A percentile compares a stretch with the other conserved stretches of the same genome.
These are phyloP conservation scores for Clausena lansium DNA, from an alignment of 345 rosid genomes.

Conservation along the genomic window DNA sequence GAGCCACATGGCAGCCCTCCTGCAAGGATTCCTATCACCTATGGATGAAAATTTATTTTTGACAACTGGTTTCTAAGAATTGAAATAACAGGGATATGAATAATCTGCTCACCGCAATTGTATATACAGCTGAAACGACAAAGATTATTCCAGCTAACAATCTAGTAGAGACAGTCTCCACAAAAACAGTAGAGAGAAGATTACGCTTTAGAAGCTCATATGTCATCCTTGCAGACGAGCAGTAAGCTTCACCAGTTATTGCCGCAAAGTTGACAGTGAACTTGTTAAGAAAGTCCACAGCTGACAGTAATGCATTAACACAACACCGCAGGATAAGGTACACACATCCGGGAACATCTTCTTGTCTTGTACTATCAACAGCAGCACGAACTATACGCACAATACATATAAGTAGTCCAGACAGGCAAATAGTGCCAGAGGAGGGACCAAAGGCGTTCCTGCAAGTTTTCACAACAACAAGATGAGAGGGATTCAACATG, in stretches of 20 bases:
- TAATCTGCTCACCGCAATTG: conserved; percentile 56
- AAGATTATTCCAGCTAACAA: conserved; percentile 67
- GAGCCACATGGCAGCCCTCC: neutral
- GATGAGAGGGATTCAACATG: neutral
- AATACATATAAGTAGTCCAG: conserved; percentile 67
- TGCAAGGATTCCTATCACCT: neutral
- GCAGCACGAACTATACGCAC: conserved; percentile 81
- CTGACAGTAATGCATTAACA: conserved; percentile 53
- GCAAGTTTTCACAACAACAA: conserved; percentile 24
- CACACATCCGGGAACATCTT: conserved; percentile 65
- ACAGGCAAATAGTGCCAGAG: conserved; percentile 80
- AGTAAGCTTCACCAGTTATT: conserved; percentile 87
- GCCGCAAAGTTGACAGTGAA: conserved; percentile 93
- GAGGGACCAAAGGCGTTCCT: conserved; percentile 93
- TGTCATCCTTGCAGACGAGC: conserved; percentile 85
- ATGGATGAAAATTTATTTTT: neutral
- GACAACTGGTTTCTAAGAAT: neutral
- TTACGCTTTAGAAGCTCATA: conserved; percentile 86
- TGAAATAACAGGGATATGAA: neutral
- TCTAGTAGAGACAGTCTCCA: conserved; percentile 82
- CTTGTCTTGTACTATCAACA: conserved; percentile 79
- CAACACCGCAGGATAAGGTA: conserved; percentile 60
- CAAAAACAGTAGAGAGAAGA: conserved; percentile 85
- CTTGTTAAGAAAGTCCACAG: conserved; percentile 81
- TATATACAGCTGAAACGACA: conserved; percentile 76